phyloP scores from a whole-genome alignment of 306 rosid genomes.

The Pyrus betulifolia region DNA sequence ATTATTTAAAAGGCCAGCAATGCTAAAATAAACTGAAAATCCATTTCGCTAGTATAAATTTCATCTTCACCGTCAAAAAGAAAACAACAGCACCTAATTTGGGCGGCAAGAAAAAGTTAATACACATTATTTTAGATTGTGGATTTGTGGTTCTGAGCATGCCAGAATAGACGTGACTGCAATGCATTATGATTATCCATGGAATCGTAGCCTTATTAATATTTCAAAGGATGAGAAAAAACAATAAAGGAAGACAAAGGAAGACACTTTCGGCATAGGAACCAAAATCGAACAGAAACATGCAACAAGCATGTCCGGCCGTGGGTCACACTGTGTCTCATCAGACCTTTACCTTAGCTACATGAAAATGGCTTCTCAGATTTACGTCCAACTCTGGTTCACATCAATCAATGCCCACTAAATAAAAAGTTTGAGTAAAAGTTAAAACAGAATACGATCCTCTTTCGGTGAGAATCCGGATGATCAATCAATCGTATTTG shows the following conservation, averaged over 20 bases:
- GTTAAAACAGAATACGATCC: too few relatives aligned
- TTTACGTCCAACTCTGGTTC: not conserved
- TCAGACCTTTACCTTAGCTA: not conserved
- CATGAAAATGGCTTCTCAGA: conserved; percentile 29
- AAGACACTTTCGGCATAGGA: not conserved
- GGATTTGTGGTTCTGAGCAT: not conserved
- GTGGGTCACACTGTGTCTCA: conserved; percentile 12
- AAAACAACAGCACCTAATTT: not conserved
- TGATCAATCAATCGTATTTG: too few relatives aligned
- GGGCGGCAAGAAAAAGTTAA: not conserved
- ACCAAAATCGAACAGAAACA: not conserved
- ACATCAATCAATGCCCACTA: not conserved
- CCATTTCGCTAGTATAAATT: not conserved
- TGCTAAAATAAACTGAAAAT: not conserved
- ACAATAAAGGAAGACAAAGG: not conserved
- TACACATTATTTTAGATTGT: not conserved
- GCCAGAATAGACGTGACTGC: not conserved
- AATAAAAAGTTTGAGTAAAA: too few relatives aligned
- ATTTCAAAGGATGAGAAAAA: not conserved
- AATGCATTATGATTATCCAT: not conserved
- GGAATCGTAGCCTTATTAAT: too few relatives aligned
- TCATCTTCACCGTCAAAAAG: not conserved
- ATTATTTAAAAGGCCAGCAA: not conserved
- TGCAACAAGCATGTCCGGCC: not conserved
- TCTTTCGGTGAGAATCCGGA: accelerated